Evolutionary conservation across 805 yeast species (phyloP).

Genomic region (Ogataea nakhonphanomensis): DNA sequence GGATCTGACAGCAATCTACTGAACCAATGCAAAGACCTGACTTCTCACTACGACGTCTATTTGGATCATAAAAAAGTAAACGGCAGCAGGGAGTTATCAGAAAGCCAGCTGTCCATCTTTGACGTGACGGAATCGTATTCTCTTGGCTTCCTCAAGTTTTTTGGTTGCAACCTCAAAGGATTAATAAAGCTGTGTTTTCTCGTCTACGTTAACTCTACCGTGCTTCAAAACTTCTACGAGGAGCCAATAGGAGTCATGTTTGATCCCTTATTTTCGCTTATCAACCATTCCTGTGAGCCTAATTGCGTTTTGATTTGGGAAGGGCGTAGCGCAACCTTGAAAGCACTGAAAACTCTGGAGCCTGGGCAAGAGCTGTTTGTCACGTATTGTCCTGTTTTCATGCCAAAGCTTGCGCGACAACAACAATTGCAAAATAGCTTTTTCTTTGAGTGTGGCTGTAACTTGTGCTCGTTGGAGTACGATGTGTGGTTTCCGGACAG

Average conservation of each 20-base stretch:
- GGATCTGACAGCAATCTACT: slow-evolving; percentile 5
- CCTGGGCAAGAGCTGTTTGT: slow-evolving; percentile 30
- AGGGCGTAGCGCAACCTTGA: slow-evolving; percentile 18
- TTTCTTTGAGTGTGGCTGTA: slow-evolving; percentile 36
- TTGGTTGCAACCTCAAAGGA: slow-evolving; percentile 17
- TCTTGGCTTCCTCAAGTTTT: slow-evolving; percentile 14
- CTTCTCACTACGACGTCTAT: slow-evolving; percentile 22
- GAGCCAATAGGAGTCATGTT: slow-evolving; percentile 35
- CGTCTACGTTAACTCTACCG: slow-evolving; percentile 31
- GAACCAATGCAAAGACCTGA: slow-evolving; percentile 18
- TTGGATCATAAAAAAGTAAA: slow-evolving; percentile 2
- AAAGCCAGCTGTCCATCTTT: slow-evolving; percentile 15
- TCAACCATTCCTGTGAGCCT: slow-evolving; percentile 42
- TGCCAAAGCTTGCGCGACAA: slow-evolving; percentile 32
- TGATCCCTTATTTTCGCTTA: slow-evolving; percentile 36
- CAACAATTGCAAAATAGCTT: slow-evolving; percentile 29
- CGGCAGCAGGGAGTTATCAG: neutral
- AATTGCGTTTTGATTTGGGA: slow-evolving; percentile 29
- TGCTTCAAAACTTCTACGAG: slow-evolving; percentile 24
- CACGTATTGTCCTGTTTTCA: slow-evolving; percentile 28
- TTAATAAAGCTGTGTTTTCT: slow-evolving; percentile 17
- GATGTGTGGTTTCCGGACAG: slow-evolving; percentile 31
- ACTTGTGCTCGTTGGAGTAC: slow-evolving; percentile 20
- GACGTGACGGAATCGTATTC: slow-evolving; percentile 14
- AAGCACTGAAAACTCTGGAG: slow-evolving; percentile 20